phyloP scores from a whole-genome alignment of 768 basidiomycete species.

The Auricularia heimuer region DNA sequence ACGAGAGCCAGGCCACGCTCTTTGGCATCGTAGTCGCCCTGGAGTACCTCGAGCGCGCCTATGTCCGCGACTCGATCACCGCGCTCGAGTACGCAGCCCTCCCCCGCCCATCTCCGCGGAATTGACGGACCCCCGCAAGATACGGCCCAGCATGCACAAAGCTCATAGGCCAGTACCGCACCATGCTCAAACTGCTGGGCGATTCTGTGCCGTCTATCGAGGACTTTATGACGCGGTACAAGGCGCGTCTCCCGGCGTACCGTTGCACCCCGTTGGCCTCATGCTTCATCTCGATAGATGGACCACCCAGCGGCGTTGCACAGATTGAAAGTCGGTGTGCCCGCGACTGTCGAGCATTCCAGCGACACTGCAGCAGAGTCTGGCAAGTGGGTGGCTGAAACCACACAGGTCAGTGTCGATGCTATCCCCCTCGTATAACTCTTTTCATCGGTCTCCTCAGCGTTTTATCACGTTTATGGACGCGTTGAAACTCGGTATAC shows the following conservation, averaged over 20 bases:
- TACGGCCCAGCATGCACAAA: slow-evolving; percentile 95
- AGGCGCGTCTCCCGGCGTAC: slow-evolving; percentile 35
- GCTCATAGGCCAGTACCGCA: slow-evolving; percentile 94
- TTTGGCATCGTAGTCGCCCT: slow-evolving; percentile 86
- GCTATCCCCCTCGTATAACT: background rate
- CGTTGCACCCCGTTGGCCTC: background rate
- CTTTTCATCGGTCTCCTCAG: slow-evolving; percentile 28
- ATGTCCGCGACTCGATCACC: slow-evolving; percentile 86
- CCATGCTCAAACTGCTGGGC: slow-evolving; percentile 91
- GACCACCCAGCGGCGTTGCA: slow-evolving; percentile 89
- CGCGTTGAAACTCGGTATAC: slow-evolving; percentile 79
- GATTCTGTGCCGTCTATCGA: slow-evolving; percentile 79
- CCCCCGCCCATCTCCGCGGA: background rate
- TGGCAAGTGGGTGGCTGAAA: slow-evolving; percentile 95
- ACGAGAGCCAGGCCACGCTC: slow-evolving; percentile 78
- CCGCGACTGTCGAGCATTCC: slow-evolving; percentile 93
- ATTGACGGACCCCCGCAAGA: slow-evolving; percentile 39
- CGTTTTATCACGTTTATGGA: slow-evolving; percentile 99
- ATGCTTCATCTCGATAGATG: slow-evolving; percentile 45
- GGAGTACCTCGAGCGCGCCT: slow-evolving; percentile 92
- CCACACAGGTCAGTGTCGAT: slow-evolving; percentile 36
- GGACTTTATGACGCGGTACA: slow-evolving; percentile 82
- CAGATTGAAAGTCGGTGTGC: slow-evolving; percentile 83
- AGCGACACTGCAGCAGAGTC: slow-evolving; percentile 88
- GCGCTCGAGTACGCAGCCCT: slow-evolving; percentile 68